Evolutionary conservation across 106 monocot genomes (phyloP), one percentile per base, ranked within the genome.

Genomic region (Triglochin maritima): DNA sequence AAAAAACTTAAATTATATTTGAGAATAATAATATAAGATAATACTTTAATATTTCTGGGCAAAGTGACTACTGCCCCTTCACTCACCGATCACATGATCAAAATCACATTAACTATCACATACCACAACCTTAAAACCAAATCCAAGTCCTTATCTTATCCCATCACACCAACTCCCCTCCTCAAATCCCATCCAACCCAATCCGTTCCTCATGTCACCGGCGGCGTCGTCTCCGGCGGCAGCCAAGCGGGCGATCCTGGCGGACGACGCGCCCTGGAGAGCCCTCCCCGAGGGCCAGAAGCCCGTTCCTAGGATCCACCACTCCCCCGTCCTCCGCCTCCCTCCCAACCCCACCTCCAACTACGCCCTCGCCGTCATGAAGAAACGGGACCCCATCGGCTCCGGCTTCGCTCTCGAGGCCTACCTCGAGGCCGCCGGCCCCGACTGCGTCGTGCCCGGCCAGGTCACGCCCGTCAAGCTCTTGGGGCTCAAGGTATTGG

Each of bases 261-360:
- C 87, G 67, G 94, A 89, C 48, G 94, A 94, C 79, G 94, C 73
- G 9, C 94, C 94, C 8, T 87, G 94, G 94, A 43, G 94, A 59
- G 83, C 79, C n/a, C 44, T 78, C 58, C 80, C 89, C 2, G 44
- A 63, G 2, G 84, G 79, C 11, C 55, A 47, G 50, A 87, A 82
- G 66, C 90, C 87, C 46, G 41, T 89, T 48, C 94, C 94, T 5
- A 86, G 72, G 57, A 90, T 95, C 72, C 89, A 95, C 75, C 82
- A 82, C 6, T 78, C 45, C 75, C 90, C 94, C 17, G 73, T 95
- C 65, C 89, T 95, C 69, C 81, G 87, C 9, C 69, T 95, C 62
- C 72, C 78, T 7, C 81, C 75, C 17, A 85, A 73, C 71, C 67
- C 81, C 43, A 76, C 41, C 72, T 53, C 80, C 70, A 14, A 46